Evolutionary conservation across 108 stramenopile species (phyloP), one percentile per base, ranked within the genome.

Genomic region (Nitzschia inconspicua): DNA sequence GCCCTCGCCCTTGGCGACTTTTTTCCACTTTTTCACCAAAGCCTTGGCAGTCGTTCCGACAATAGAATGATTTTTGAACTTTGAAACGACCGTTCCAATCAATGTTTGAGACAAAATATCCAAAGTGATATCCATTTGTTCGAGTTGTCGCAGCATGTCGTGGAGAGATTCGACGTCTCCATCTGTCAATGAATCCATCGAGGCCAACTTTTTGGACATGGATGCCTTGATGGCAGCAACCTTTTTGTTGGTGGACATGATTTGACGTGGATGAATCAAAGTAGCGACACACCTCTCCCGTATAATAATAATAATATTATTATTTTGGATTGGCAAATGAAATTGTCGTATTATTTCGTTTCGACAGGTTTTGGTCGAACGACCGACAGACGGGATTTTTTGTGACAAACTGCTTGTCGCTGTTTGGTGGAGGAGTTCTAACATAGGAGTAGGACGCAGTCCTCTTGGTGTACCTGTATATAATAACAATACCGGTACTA

Each of bases 1-100:
- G 50, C 22, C 47, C 31, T 41, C 37, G 27, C 36, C 64, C 65
- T 82, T 63, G 73, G 93, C 92, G 0, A 86, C 66, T 42, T 85
- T 58, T 63, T 95, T 95, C 93, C 93, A 95, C 48, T 89, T 88
- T 58, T 89, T 90, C 10, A 95, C 80, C 48, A 95, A 51, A 4
- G 57, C 56, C 44, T 88, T 88, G 36, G 90, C 88, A 11, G 47
- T 52, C 18, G 51, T 67, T 2, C 84, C 76, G 5, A 91, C 60
- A 31, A 65, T 43, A 2, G 37, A 67, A 50, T 91, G 84, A 9
- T 63, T 60, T 61, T 95, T 95, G 46, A 88, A 72, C 58, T 85
- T 86, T 36, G 83, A 79, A 0, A 95, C 93, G 14, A 75, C 64
- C 4, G 85, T 85, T 25, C 93, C 93, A 35, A 95, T 85, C 32